These are phyloP conservation scores for Alloteropsis semialata DNA, from an alignment of 176 grass and related monocot species.

Conservation along the genomic window DNA sequence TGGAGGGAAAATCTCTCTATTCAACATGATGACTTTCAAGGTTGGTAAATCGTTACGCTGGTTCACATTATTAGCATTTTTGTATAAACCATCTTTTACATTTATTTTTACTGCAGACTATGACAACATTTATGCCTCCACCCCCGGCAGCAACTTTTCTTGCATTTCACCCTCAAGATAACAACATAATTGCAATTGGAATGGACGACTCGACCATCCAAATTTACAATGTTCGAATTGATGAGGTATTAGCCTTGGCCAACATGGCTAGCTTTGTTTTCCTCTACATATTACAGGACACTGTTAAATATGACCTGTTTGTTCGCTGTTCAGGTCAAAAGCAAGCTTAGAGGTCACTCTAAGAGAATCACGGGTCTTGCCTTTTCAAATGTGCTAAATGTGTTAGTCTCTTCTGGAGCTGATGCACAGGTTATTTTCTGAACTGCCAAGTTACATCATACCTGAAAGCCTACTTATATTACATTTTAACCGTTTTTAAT, in stretches of 20 bases:
- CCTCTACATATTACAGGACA: neutral
- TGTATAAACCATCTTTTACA: constrained; percentile 18
- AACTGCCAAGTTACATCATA: constrained; percentile 19
- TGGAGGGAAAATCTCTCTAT: constrained; percentile 93
- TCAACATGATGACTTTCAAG: constrained; percentile 99
- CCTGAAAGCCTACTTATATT: neutral
- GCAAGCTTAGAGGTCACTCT: constrained; percentile 93
- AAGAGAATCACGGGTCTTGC: constrained; percentile 99
- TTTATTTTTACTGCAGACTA: constrained; percentile 53
- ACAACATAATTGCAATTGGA: constrained; percentile 99
- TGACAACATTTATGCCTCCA: constrained; percentile 98
- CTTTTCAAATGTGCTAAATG: constrained; percentile 89
- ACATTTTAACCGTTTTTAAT: constrained; percentile 8
- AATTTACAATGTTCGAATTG: constrained; percentile 98
- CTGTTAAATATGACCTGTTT: neutral
- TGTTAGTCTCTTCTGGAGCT: constrained; percentile 91
- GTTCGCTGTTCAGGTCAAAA: constrained; percentile 72
- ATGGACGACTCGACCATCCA: constrained; percentile 99
- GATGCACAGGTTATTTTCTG: constrained; percentile 83
- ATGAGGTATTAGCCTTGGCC: constrained; percentile 60
- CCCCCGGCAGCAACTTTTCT: constrained; percentile 96
- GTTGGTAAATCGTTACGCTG: constrained; percentile 32
- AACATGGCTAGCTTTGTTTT: constrained; percentile 1
- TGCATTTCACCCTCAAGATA: constrained; percentile 98
- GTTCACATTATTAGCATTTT: neutral